Conservation (phyloP, 768 basidiomycete genomes). For the Tricholoma furcatifolium region DNA sequence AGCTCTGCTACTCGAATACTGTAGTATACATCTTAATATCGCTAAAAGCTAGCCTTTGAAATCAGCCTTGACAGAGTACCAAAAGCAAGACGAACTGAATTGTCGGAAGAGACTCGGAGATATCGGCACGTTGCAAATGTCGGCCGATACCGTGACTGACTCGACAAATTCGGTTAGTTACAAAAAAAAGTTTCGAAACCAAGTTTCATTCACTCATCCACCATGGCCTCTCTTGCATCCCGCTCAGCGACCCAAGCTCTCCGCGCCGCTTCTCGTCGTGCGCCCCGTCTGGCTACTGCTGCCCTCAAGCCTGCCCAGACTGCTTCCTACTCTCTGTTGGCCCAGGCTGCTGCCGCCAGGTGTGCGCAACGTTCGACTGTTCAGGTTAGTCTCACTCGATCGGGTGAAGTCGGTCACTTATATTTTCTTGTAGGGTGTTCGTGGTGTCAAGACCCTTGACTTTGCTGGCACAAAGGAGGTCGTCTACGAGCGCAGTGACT, state of each 20-base stretch:
- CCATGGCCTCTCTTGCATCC: conserved; percentile 64
- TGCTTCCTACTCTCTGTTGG: conserved; percentile 70
- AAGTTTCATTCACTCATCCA: conserved; percentile 23
- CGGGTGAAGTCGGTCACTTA: conserved; percentile 7
- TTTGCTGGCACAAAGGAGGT: conserved; percentile 93
- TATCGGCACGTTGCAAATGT: conserved; percentile 17
- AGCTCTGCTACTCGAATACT: too few relatives aligned
- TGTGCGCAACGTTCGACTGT: conserved; percentile 31
- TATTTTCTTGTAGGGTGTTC: conserved; percentile 42
- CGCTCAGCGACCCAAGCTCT: conserved; percentile 64
- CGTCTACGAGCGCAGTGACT: conserved; percentile 95
- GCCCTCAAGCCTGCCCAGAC: conserved; percentile 42
- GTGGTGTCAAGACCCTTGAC: conserved; percentile 93
- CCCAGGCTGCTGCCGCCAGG: conserved; percentile 45
- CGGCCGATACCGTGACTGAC: conserved; percentile 26
- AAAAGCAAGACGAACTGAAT: not conserved
- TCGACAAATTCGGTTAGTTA: conserved; percentile 9
- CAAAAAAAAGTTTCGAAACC: conserved; percentile 18
- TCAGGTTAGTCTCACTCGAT: conserved; percentile 27
- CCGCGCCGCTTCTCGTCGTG: conserved; percentile 65
- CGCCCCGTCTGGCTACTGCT: conserved; percentile 47
- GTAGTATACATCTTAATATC: too few relatives aligned
- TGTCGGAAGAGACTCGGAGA: conserved; percentile 12
- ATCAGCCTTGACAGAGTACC: too few relatives aligned
- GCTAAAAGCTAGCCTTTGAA: too few relatives aligned